phyloP scores from a whole-genome alignment of 2,329 filamentous ascomycete genomes.

The Cladosporium phlei region DNA sequence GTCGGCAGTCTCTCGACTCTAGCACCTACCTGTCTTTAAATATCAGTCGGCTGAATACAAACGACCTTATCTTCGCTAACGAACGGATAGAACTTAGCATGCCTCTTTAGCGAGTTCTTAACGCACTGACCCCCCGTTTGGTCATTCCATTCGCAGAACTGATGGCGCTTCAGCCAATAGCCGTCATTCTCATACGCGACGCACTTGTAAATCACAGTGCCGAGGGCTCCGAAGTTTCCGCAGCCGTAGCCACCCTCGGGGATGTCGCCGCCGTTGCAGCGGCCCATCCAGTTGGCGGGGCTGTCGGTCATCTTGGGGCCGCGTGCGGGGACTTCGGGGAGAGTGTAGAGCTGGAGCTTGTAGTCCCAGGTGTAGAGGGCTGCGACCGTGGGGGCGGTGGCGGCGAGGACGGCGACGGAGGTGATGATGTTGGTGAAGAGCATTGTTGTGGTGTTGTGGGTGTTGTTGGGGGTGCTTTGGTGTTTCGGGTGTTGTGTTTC shows the following conservation, averaged over 20 bases:
- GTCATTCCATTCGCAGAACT: too few species aligned
- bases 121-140: too few species aligned
- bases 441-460: neutral
- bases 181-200: too few species aligned
- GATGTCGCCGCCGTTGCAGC: neutral
- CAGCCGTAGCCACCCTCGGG: neutral
- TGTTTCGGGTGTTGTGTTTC: neutral
- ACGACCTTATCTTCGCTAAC: too few species aligned
- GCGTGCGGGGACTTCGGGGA: neutral
- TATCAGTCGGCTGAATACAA: too few species aligned
- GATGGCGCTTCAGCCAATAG: too few species aligned
- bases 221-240: conserved; percentile 3
- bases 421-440: neutral
- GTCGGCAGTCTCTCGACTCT: too few species aligned
- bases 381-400: neutral
- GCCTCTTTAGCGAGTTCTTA: too few species aligned
- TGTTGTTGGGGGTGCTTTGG: too few species aligned
- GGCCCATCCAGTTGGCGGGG: neutral
- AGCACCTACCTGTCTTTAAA: too few species aligned
- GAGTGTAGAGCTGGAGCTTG: neutral
- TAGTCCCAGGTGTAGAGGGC: neutral
- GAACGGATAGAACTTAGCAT: too few species aligned
- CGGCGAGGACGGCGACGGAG: neutral
- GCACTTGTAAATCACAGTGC: conserved; percentile 8
- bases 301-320: neutral